These are phyloP conservation scores for Terfezia claveryi DNA, from an alignment of 495 filamentous ascomycete species.

Conservation along the genomic window DNA sequence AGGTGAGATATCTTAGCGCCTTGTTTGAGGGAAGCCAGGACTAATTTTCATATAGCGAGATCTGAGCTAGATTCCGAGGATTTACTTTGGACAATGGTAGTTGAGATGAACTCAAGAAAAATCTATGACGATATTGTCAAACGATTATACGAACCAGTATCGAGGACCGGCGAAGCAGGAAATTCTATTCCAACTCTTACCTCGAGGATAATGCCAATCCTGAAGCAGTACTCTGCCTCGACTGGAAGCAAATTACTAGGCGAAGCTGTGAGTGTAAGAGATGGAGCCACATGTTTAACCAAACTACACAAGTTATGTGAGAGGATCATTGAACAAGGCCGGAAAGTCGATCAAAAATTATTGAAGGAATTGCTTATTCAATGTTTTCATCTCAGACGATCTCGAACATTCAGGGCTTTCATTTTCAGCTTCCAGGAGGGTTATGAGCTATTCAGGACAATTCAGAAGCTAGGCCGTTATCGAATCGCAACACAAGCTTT, in stretches of 20 bases:
- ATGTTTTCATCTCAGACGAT: background rate
- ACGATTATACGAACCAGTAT: conserved; percentile 6
- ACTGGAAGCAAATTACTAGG: background rate
- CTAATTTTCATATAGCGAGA: background rate
- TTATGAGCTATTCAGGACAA: conserved; percentile 10
- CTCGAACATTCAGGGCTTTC: conserved; percentile 9
- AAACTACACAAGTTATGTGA: conserved; percentile 16
- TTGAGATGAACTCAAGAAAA: conserved; percentile 11
- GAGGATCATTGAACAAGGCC: conserved; percentile 7
- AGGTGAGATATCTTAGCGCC: conserved; percentile 10
- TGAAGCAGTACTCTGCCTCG: conserved; percentile 1
- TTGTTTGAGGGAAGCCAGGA: conserved; percentile 5
- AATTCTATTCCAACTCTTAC: conserved; percentile 3
- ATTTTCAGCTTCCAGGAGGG: conserved; percentile 7
- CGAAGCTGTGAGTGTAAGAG: background rate
- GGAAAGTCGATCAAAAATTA: background rate
- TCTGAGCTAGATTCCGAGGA: conserved; percentile 10
- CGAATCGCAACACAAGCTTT: conserved; percentile 13
- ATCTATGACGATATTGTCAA: conserved; percentile 11
- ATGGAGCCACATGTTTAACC: background rate
- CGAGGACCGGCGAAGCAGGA: conserved; percentile 6
- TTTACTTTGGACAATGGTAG: conserved; percentile 12
- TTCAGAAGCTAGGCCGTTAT: conserved; percentile 18
- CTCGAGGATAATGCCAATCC: background rate
- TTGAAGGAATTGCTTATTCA: background rate